phyloP scores from a whole-genome alignment of 805 yeast genomes.

The Starmerella vitae region DNA sequence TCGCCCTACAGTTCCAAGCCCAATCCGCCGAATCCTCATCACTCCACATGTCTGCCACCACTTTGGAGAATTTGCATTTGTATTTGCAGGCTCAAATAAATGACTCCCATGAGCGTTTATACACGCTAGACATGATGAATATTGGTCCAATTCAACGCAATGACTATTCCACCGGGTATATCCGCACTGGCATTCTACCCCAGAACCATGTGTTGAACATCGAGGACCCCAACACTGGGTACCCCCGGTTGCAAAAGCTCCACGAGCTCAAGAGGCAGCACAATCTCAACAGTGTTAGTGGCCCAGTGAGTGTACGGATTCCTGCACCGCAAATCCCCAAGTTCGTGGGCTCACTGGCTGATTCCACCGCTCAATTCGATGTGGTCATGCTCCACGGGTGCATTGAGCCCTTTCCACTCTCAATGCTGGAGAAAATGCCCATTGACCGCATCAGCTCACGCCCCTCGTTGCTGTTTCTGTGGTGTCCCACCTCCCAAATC shows the following conservation, averaged over 20 bases:
- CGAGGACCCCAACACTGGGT: conserved; percentile 59
- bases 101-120: too few species aligned
- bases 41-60: too few species aligned
- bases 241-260: conserved; percentile 65
- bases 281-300: conserved; percentile 37
- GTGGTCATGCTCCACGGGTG: conserved; percentile 87
- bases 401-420: conserved; percentile 39
- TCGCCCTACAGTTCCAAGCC: too few species aligned
- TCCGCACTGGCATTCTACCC: conserved; percentile 52
- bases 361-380: conserved; percentile 53
- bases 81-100: too few species aligned
- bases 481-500: conserved; percentile 75
- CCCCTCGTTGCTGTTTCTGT: conserved; percentile 75
- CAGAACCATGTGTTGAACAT: conserved; percentile 52
- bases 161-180: conserved; percentile 58
- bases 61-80: too few species aligned
- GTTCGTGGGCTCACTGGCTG: conserved; percentile 49
- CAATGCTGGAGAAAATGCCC: conserved; percentile 52
- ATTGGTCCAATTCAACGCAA: too few species aligned
- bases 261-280: conserved; percentile 54
- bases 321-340: conserved; percentile 41
- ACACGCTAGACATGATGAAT: too few species aligned
- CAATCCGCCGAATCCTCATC: too few species aligned
- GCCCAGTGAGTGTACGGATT: conserved; percentile 54
- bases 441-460: conserved; percentile 60